Base-by-base conservation (phyloP, 371 early-diverging fungal species). In the Haplosporangium sp. region DNA sequence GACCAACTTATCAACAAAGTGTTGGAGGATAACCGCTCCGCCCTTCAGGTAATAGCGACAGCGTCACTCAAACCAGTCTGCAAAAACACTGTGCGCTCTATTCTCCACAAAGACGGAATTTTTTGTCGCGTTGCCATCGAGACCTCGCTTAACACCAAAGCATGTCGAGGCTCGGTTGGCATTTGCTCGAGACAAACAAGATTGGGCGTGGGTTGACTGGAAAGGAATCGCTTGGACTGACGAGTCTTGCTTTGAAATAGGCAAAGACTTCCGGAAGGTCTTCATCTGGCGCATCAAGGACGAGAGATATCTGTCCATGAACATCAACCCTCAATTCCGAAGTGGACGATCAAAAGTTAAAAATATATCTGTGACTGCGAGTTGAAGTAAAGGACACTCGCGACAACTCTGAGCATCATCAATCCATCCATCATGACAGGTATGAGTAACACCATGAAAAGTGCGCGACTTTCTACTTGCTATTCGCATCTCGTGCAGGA, bases 161-260 rank as follows among this genome's bases (percentile, higher is more conserved):
- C 51, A 60, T 29, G n/a, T 48, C 10, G 40, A 38, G 38, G 41
- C 18, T 7, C 51, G 61, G 0, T 20, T 50, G 0, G 37, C 18
- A 9, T 60, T 60, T 50, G 61, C 38, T 38, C 37, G 41, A 29
- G 61, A 60, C 14, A 60, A 59, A 18, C 16, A 60, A 50, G 38
- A 60, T 20, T 60, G 36, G 47, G 6, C 0, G 20, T 4, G 20
- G 45, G 23, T n/a, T 13, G 23, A 48, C 36, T 61, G 61, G 61
- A n/a, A 40, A 61, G 20, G 41, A 18, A 21, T 40, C n/a, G 18
- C 38, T 18, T 61, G 61, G 38, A 61, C 51, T 50, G 61, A 60
- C 38, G 51, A 60, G 51, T 60, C 50, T 47, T n/a, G 60, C 51
- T 60, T 60, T 50, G 51, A 51, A 60, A 60, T 60, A 47, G 60